These are phyloP conservation scores for Claviceps maximensis DNA, from an alignment of 2,329 filamentous ascomycete genomes.

Conservation along the genomic window DNA sequence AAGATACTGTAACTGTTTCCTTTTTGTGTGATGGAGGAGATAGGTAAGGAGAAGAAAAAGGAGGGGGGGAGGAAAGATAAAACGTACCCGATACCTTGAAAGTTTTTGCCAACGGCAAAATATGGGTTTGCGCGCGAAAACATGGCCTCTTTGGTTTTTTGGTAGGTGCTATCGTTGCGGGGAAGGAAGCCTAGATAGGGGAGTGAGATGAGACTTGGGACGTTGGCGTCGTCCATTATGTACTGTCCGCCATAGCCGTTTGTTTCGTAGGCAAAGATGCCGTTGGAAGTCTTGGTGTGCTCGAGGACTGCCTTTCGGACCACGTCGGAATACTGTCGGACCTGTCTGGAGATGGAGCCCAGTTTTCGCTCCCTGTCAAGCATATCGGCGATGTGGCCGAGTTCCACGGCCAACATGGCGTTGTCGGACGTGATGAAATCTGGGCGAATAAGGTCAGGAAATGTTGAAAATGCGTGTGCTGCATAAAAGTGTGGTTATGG, in stretches of 20 bases:
- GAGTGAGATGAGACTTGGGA: conserved; percentile 51
- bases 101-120: conserved; percentile 28
- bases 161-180: conserved; percentile 51
- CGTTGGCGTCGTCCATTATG: conserved; percentile 61
- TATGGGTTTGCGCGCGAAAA: conserved; percentile 68
- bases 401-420: conserved; percentile 32
- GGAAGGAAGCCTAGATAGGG: conserved; percentile 50
- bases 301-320: conserved; percentile 53
- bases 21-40: no score
- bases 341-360: conserved; percentile 46
- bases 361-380: conserved; percentile 57
- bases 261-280: conserved; percentile 67
- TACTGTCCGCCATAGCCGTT: conserved; percentile 57
- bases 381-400: conserved; percentile 44
- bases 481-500: no score
- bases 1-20: no score
- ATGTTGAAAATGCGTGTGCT: neutral
- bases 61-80: neutral
- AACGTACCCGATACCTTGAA: conserved; percentile 16
- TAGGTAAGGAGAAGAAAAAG: no score
- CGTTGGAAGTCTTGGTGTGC: conserved; percentile 29
- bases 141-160: conserved; percentile 69
- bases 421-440: conserved; percentile 32
- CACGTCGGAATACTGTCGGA: conserved; percentile 33
- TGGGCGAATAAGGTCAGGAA: conserved; percentile 7